Conservation (phyloP, 108 stramenopile species). For the Pelagomonas calceolata region DNA sequence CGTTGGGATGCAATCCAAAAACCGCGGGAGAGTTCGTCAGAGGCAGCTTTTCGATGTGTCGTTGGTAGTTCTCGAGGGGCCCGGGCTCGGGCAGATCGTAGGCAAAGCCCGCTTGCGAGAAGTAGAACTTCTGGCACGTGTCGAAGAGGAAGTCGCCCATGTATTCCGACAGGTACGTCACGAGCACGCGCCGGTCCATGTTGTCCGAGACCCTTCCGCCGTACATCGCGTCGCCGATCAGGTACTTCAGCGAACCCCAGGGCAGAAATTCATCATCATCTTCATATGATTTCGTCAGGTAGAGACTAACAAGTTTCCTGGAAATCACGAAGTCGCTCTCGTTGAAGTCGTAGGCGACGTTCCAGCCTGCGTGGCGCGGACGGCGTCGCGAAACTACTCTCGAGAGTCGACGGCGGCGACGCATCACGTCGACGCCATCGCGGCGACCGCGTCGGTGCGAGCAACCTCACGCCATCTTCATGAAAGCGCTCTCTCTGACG, state of each 20-base stretch:
- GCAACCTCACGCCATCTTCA: no score
- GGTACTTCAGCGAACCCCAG: conserved; percentile 57
- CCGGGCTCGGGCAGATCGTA: conserved; percentile 27
- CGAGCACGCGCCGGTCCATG: conserved; percentile 52
- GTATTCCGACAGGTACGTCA: conserved; percentile 55
- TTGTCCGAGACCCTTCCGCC: conserved; percentile 57
- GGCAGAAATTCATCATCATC: conserved; percentile 51
- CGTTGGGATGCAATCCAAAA: conserved; percentile 61
- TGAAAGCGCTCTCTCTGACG: no score
- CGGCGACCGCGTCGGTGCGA: no score
- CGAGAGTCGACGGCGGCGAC: no score
- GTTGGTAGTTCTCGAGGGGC: conserved; percentile 31
- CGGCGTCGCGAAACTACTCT: no score
- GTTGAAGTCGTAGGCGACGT: conserved; percentile 59
- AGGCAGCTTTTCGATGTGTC: conserved; percentile 43
- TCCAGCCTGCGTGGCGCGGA: no score
- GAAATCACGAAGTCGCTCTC: conserved; percentile 51
- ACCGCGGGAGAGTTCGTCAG: conserved; percentile 51
- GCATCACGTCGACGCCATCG: no score
- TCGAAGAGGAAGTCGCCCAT: conserved; percentile 65
- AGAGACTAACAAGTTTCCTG: conserved; percentile 39
- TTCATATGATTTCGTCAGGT: conserved; percentile 49
- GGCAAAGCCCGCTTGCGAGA: conserved; percentile 47
- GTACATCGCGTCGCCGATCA: conserved; percentile 63
- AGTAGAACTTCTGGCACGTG: conserved; percentile 54